Percentiles rank a stretch among this genome's conserved stretches.
phyloP scores from a whole-genome alignment of 2,329 filamentous ascomycete genomes.

The Fusarium sp. region DNA sequence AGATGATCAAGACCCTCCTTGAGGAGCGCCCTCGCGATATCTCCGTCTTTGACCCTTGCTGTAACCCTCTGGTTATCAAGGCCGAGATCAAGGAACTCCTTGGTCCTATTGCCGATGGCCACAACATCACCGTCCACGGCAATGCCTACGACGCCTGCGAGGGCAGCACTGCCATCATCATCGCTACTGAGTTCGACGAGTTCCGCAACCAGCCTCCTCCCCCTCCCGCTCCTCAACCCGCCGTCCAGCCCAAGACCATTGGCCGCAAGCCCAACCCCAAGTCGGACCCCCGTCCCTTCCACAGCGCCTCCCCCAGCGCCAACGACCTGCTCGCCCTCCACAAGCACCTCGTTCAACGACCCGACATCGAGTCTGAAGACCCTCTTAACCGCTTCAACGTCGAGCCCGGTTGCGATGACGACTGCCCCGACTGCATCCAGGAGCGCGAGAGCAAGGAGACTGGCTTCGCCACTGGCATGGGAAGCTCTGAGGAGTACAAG shows the following conservation, averaged over 20 bases:
- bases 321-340: slow-evolving; percentile 61
- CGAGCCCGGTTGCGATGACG: slow-evolving; percentile 58
- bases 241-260: slow-evolving; percentile 47
- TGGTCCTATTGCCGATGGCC: slow-evolving; percentile 53
- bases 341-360: slow-evolving; percentile 56
- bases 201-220: slow-evolving; percentile 58
- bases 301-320: slow-evolving; percentile 51
- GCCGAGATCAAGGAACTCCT: slow-evolving; percentile 62
- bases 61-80: slow-evolving; percentile 62
- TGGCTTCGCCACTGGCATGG: slow-evolving; percentile 56
- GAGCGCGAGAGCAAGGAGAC: slow-evolving; percentile 53
- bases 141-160: slow-evolving; percentile 62
- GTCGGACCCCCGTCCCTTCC: slow-evolving; percentile 61
- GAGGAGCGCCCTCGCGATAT: slow-evolving; percentile 73
- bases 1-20: slow-evolving; percentile 72
- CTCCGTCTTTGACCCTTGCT: slow-evolving; percentile 75
- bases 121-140: slow-evolving; percentile 59
- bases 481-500: slow-evolving; percentile 58
- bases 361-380: slow-evolving; percentile 50
- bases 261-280: slow-evolving; percentile 55
- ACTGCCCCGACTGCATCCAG: slow-evolving; percentile 63
- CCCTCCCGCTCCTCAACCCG: slow-evolving; percentile 43
- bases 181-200: slow-evolving; percentile 68
- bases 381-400: slow-evolving; percentile 59
- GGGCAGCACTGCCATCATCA: slow-evolving; percentile 61